phyloP scores from a whole-genome alignment of 78 protist species.

The Dictyostelium citrinum region DNA sequence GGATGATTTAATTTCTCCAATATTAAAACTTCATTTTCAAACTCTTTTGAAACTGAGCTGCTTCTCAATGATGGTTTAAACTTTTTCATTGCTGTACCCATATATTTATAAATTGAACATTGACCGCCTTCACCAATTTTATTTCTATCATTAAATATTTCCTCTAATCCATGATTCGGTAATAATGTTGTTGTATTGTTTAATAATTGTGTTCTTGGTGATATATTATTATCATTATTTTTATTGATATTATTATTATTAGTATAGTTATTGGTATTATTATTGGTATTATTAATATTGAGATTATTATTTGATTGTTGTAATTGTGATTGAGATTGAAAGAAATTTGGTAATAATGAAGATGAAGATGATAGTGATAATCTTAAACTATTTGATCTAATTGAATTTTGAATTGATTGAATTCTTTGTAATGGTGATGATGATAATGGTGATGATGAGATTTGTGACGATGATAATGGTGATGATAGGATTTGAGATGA shows the following conservation, averaged over 20 bases:
- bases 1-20: background rate
- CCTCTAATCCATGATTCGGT: background rate
- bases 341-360: background rate
- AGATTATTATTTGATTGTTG: background rate
- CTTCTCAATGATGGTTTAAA: background rate
- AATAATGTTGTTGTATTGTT: background rate
- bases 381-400: background rate
- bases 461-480: background rate
- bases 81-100: background rate
- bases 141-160: background rate
- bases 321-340: background rate
- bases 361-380: background rate
- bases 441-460: background rate
- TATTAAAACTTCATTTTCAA: slow-evolving; percentile 11
- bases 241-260: background rate
- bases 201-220: background rate
- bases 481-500: background rate
- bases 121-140: slow-evolving; percentile 34
- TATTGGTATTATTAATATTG: too few species aligned
- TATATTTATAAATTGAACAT: background rate
- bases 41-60: background rate
- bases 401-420: background rate
- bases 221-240: background rate
- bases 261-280: too few species aligned
- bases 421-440: background rate